These are phyloP conservation scores for Clarireedia paspali DNA, from an alignment of 2,329 filamentous ascomycete genomes.

Conservation along the genomic window DNA sequence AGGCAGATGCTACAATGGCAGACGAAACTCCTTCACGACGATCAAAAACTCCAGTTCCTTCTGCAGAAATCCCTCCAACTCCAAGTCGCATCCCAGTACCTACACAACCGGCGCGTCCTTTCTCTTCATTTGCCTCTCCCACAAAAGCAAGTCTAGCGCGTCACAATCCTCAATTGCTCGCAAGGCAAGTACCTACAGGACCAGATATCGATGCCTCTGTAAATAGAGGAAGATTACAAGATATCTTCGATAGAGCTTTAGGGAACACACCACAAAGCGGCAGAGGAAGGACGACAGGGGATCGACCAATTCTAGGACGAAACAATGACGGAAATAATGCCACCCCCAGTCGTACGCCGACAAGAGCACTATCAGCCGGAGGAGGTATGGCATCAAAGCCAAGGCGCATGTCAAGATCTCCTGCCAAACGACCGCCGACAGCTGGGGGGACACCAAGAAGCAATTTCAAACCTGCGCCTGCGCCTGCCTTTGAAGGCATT, in stretches of 20 bases:
- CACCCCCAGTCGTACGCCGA: constrained; percentile 10
- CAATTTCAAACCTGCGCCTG: constrained; percentile 6
- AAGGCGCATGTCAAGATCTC: constrained; percentile 24
- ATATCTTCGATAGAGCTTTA: constrained; percentile 22
- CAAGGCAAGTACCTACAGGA: constrained; percentile 31
- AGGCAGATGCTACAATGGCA: background rate
- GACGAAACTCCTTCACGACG: constrained; percentile 6
- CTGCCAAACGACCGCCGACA: constrained; percentile 14
- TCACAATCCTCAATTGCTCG: constrained; percentile 51
- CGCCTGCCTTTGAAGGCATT: constrained; percentile 5
- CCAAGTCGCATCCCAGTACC: constrained; percentile 27
- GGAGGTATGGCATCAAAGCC: constrained; percentile 22
- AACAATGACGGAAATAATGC: background rate
- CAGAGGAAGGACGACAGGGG: constrained; percentile 11
- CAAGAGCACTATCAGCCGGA: constrained; percentile 12
- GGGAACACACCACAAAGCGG: constrained; percentile 14
- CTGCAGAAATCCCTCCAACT: constrained; percentile 33
- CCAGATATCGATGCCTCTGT: constrained; percentile 27
- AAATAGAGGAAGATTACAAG: constrained; percentile 24
- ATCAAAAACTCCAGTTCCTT: constrained; percentile 1
- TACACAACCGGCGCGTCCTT: constrained; percentile 17
- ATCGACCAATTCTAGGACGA: constrained; percentile 9
- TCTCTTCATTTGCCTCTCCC: constrained; percentile 58
- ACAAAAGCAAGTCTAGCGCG: constrained; percentile 56
- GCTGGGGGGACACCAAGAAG: constrained; percentile 6